Conservation (phyloP, 768 basidiomycete genomes). For the Phaeotremella skinneri region DNA sequence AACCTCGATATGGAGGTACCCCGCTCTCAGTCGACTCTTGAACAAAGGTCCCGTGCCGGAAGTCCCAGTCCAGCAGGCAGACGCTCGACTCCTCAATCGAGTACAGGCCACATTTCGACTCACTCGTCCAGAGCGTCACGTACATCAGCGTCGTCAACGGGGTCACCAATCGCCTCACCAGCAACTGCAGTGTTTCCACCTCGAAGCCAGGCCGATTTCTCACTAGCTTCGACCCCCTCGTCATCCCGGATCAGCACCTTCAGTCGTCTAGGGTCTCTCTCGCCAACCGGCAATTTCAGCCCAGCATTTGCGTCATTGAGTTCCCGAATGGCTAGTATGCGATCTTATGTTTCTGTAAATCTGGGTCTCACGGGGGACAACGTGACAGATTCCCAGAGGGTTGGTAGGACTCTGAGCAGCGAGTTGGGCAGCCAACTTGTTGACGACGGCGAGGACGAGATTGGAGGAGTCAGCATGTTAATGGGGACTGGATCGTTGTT, state of each 20-base stretch:
- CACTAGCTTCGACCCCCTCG: neutral
- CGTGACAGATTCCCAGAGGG: neutral
- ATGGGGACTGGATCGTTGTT: neutral
- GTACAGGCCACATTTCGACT: neutral
- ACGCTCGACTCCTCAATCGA: neutral
- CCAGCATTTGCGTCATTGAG: constrained; percentile 33
- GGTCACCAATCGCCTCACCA: constrained; percentile 13
- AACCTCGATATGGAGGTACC: neutral
- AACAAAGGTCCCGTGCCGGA: neutral
- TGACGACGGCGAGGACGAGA: constrained; percentile 16
- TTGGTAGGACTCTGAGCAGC: constrained; percentile 28
- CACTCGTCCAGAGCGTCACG: constrained; percentile 11
- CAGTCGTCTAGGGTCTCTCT: neutral
- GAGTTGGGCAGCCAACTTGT: constrained; percentile 42
- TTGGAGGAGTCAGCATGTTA: neutral
- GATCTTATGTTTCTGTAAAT: constrained; percentile 21
- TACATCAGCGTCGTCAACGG: neutral
- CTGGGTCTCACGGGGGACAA: constrained; percentile 1
- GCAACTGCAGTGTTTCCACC: constrained; percentile 10
- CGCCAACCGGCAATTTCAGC: constrained; percentile 8
- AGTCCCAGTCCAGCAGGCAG: neutral
- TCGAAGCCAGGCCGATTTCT: neutral
- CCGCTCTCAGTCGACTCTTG: neutral
- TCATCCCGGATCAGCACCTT: neutral
- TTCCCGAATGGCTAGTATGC: constrained; percentile 34